Percentiles rank a stretch among this genome's conserved stretches.
phyloP scores from a whole-genome alignment of 495 filamentous ascomycete genomes.

The Neurospora sp. region DNA sequence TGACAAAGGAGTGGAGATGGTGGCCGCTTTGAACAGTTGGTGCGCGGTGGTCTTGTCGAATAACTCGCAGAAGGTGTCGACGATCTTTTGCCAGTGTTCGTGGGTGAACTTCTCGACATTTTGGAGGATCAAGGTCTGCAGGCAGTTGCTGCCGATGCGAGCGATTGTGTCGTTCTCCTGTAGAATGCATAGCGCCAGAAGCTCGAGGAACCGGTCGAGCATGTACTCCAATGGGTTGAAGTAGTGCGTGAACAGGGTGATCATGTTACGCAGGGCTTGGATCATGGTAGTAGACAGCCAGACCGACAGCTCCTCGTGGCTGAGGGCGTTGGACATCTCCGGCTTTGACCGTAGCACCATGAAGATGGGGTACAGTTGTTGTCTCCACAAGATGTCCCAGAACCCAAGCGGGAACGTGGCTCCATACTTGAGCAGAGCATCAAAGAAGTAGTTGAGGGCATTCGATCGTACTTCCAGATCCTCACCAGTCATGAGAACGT shows the following conservation, averaged over 20 bases:
- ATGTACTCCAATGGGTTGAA: slow-evolving; percentile 93
- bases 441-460: slow-evolving; percentile 91
- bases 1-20: slow-evolving; percentile 40
- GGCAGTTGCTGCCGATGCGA: slow-evolving; percentile 91
- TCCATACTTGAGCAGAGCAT: slow-evolving; percentile 80
- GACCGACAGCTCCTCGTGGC: slow-evolving; percentile 93
- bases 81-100: slow-evolving; percentile 87
- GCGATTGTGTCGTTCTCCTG: slow-evolving; percentile 99
- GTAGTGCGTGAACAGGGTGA: slow-evolving; percentile 95
- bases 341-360: slow-evolving; percentile 93
- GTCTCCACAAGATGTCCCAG: slow-evolving; percentile 97
- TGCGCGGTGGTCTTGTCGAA: slow-evolving; percentile 92
- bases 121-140: slow-evolving; percentile 91
- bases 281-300: slow-evolving; percentile 99
- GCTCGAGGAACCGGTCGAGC: slow-evolving; percentile 88
- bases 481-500: slow-evolving; percentile 97
- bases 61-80: slow-evolving; percentile 87
- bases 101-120: slow-evolving; percentile 84
- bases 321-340: slow-evolving; percentile 87
- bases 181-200: slow-evolving; percentile 91
- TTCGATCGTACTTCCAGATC: slow-evolving; percentile 95
- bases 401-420: slow-evolving; percentile 88
- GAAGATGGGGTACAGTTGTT: slow-evolving; percentile 95
- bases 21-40: slow-evolving; percentile 82
- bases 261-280: slow-evolving; percentile 95